Evolutionary conservation across 1,284 basidiomycete species (phyloP), one percentile per base, ranked within the genome.

Genomic region (Trichosporon sp.): DNA sequence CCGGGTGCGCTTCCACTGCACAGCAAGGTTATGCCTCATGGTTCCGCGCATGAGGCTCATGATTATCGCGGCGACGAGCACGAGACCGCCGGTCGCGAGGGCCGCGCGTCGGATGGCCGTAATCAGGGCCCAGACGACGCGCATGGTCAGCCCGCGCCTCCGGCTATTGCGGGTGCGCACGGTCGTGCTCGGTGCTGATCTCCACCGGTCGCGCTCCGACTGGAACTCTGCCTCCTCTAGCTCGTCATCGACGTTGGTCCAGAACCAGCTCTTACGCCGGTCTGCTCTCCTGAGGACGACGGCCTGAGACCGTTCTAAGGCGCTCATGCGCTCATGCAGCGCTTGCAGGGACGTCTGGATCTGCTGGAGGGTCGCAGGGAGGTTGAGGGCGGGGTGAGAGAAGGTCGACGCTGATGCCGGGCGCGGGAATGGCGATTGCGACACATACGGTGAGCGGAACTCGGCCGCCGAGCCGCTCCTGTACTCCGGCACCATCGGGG

Each of bases 271-370:
- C 44, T 69, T 67, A 19, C 65, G 64, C 33, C 69, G 61, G 36
- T 71, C 72, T 3, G 73, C 70, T 23, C 71, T 65, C 8, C 76
- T 63, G 16, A 79, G 64, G 1, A 78, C 65, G 59, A 76, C 66
- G 5, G 73, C 65, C 61, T 81, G 79, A 1, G 72, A 70, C 9
- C 76, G 72, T 56, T 95, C 92, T 19, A 95, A 81, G 6, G 84
- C 83, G 69, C 91, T 88, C 29, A 98, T 82, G 11, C 95, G 87
- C 78, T 97, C 95, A 34, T 88, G 89, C 37, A 98, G 84, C 1
- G 94, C 93, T 1, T 91, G 89, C 8, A 98, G 82, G 64, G 94
- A 91, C 0, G 89, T 88, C 76, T 98, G 95, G 40, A 81, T 81
- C 61, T 75, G 73, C 63, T 78, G 75, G 11, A 80, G 64, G 8